These are phyloP conservation scores for Lobosporangium transversale DNA, from an alignment of 192 early-diverging fungal genomes.

Conservation along the genomic window DNA sequence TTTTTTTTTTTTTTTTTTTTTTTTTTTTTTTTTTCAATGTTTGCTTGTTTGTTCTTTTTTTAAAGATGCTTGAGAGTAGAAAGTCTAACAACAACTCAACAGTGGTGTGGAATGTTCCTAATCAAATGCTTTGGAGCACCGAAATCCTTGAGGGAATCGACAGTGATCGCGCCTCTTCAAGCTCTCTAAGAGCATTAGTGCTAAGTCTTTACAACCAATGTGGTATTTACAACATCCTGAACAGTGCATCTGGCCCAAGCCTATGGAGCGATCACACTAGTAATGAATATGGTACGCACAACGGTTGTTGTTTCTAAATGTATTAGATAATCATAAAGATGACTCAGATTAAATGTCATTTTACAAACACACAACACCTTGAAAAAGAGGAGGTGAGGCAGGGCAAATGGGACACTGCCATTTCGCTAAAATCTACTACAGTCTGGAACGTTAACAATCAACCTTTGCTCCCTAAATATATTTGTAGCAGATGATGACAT, in stretches of 20 bases:
- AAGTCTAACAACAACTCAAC: slow-evolving; percentile 61
- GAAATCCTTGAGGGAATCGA: slow-evolving; percentile 74
- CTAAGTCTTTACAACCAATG: slow-evolving; percentile 78
- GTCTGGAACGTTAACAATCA: no score
- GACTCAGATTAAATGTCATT: no score
- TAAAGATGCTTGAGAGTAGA: slow-evolving; percentile 66
- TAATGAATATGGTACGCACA: not conserved
- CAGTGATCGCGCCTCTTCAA: slow-evolving; percentile 79
- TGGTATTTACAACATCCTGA: slow-evolving; percentile 75
- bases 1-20: not conserved
- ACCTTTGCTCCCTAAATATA: no score
- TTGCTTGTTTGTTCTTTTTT: not conserved
- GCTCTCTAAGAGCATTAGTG: slow-evolving; percentile 69
- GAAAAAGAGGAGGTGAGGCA: no score
- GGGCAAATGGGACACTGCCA: no score
- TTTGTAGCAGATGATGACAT: no score
- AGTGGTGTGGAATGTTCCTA: slow-evolving; percentile 53
- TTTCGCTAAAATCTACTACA: no score
- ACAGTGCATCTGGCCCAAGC: slow-evolving; percentile 45
- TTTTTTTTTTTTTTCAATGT: not conserved
- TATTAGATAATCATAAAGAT: no score
- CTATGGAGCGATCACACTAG: slow-evolving; percentile 9
- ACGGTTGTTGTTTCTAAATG: not conserved
- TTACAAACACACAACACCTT: no score
- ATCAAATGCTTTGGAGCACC: slow-evolving; percentile 58